A percentile compares a stretch with the other conserved stretches of the same genome.
phyloP scores from a whole-genome alignment of 805 yeast genomes.

The Wickerhamomyces strasburgensis region DNA sequence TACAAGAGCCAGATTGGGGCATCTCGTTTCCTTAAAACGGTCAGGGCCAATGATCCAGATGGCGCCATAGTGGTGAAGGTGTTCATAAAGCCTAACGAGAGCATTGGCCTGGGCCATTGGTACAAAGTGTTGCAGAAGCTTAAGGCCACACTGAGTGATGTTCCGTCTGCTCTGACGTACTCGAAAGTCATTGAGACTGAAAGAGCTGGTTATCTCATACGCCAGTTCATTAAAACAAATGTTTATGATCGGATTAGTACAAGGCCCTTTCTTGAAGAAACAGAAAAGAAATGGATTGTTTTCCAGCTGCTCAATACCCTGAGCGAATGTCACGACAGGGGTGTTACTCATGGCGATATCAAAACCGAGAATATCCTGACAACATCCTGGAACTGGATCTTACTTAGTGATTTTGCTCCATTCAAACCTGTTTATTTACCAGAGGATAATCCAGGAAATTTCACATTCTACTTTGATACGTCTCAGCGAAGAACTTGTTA shows the following conservation, averaged over 20 bases:
- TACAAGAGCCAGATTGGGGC: constrained; percentile 73
- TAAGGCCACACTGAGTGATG: constrained; percentile 36
- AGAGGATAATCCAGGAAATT: constrained; percentile 89
- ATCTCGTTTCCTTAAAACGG: constrained; percentile 80
- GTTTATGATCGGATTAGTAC: constrained; percentile 84
- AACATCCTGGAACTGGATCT: constrained; percentile 85
- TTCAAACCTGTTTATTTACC: constrained; percentile 84
- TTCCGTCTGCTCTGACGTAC: constrained; percentile 68
- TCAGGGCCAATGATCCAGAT: constrained; percentile 68
- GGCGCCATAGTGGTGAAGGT: constrained; percentile 78
- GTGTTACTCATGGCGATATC: constrained; percentile 82
- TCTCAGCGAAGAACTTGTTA: constrained; percentile 84
- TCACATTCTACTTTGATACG: constrained; percentile 87
- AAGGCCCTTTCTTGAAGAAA: constrained; percentile 76
- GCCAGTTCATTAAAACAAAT: constrained; percentile 76
- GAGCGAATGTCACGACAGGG: constrained; percentile 54
- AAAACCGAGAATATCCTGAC: constrained; percentile 86
- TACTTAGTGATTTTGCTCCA: constrained; percentile 76
- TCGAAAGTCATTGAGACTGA: constrained; percentile 76
- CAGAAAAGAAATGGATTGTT: constrained; percentile 80
- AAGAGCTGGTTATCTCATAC: constrained; percentile 83
- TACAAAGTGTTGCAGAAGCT: constrained; percentile 28
- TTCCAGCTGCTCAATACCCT: constrained; percentile 72
- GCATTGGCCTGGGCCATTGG: constrained; percentile 22
- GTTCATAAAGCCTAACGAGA: constrained; percentile 66